Base-by-base conservation (phyloP, 495 filamentous ascomycete genomes). In the Margaritispora aquatica region DNA sequence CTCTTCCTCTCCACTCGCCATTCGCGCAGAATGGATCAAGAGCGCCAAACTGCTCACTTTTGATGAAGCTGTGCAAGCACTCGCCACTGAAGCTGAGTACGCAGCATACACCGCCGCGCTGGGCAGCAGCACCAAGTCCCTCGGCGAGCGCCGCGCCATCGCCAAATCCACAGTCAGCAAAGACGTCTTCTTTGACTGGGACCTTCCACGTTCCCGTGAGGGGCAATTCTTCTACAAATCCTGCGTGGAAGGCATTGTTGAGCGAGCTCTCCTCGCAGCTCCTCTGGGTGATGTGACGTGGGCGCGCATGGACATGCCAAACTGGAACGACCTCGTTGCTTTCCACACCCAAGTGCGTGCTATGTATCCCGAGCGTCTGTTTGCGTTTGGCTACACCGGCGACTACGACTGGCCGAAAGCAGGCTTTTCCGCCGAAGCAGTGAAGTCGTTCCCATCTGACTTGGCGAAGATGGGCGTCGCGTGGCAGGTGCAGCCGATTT, bases 401-500 rank as follows among this genome's bases (percentile, higher is more conserved):
- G 61, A 64, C 27, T 66, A 66, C 51, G 61, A 66, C 46, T 66
- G 47, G 23, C 51, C 27, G 2, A 64, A 61, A 31, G 64, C 64
- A 19, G 64, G 64, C 3, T 66, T 64, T 57, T 61, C 61, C 0
- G 36, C 51, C 17, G 53, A 63, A 34, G 23, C 49, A 23, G 47
- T 66, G 29, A 63, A 64, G 26, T 57, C 57, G 15, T 36, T 66
- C 21, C 61, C 57, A 22, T 54, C 55, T 17, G 64, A 66, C 54
- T 44, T 66, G n/a, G 64, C 64, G 36, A 66, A 66, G 51, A 57
- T 66, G 48, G 61, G 61, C 23, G 54, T 66, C 15, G 64, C 60
- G 41, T 66, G 64, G 64, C 64, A 66, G 24, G 64, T 66, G 1
- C 64, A 66, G 49, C 64, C 64, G 2, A 66, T 66, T 34, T 66